Conservation (phyloP, 352 stramenopile species). For the Globisporangium cederbergense region DNA sequence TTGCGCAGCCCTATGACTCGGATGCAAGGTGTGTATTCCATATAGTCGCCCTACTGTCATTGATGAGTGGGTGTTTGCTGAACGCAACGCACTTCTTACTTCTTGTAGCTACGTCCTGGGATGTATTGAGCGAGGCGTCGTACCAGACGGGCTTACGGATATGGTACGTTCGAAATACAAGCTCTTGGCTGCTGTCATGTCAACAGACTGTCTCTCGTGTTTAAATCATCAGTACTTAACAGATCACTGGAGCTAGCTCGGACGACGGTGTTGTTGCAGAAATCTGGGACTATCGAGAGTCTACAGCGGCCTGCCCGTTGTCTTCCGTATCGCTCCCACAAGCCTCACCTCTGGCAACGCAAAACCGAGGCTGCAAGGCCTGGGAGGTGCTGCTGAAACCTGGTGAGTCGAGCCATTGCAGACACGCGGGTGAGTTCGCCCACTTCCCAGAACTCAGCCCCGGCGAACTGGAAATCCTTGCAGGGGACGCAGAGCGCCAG, state of each 20-base stretch:
- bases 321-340: slow-evolving; percentile 28
- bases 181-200: too few species aligned
- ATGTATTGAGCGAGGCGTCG: slow-evolving; percentile 42
- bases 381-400: slow-evolving; percentile 7
- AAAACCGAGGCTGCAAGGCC: neutral
- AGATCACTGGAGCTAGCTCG: slow-evolving; percentile 17
- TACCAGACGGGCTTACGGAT: slow-evolving; percentile 56
- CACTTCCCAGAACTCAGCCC: slow-evolving; percentile 17
- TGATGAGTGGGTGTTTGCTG: too few species aligned
- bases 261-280: slow-evolving; percentile 26
- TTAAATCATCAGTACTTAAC: neutral
- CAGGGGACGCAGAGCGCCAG: slow-evolving; percentile 29
- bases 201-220: neutral
- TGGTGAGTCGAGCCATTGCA: neutral
- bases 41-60: too few species aligned
- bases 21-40: slow-evolving; percentile 42
- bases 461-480: slow-evolving; percentile 32
- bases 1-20: slow-evolving; percentile 68
- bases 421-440: slow-evolving; percentile 8
- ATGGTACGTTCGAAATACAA: slow-evolving; percentile 29
- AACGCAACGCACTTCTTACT: too few species aligned
- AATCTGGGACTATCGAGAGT: slow-evolving; percentile 37
- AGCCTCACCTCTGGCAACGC: neutral
- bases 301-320: slow-evolving; percentile 24
- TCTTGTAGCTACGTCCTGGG: slow-evolving; percentile 54